These are phyloP conservation scores for Alternaria longipes DNA, from an alignment of 2,329 filamentous ascomycete species.

Conservation along the genomic window DNA sequence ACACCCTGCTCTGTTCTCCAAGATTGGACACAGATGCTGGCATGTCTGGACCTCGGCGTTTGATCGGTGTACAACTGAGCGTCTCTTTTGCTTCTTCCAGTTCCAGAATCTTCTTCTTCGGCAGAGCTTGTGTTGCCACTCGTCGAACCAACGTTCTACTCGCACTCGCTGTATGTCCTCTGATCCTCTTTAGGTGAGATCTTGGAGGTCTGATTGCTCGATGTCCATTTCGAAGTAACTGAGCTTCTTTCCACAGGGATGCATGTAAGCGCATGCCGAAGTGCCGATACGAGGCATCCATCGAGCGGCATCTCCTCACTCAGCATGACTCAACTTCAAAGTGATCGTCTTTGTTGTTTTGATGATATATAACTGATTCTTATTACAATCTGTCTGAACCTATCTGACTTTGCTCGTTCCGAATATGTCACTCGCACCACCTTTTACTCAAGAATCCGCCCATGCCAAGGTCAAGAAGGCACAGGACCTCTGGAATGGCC, in stretches of 20 bases:
- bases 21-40: background rate
- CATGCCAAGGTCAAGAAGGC: conserved; percentile 81
- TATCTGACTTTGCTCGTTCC: background rate
- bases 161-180: background rate
- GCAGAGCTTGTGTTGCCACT: background rate
- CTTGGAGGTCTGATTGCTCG: background rate
- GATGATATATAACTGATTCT: background rate
- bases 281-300: conserved; percentile 11
- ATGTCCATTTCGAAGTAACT: background rate
- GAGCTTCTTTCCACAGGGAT: background rate
- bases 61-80: background rate
- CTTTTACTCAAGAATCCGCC: conserved; percentile 79
- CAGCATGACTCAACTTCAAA: background rate
- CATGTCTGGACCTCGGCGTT: background rate
- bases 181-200: background rate
- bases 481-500: conserved; percentile 84
- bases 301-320: background rate
- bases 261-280: conserved; percentile 12
- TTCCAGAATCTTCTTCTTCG: conserved; percentile 4
- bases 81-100: background rate
- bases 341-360: background rate
- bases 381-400: background rate
- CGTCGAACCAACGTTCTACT: background rate
- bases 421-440: conserved; percentile 65
- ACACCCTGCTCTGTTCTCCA: background rate